These are phyloP conservation scores for Dicorynia guianensis DNA, from an alignment of 306 rosid genomes.

Conservation along the genomic window DNA sequence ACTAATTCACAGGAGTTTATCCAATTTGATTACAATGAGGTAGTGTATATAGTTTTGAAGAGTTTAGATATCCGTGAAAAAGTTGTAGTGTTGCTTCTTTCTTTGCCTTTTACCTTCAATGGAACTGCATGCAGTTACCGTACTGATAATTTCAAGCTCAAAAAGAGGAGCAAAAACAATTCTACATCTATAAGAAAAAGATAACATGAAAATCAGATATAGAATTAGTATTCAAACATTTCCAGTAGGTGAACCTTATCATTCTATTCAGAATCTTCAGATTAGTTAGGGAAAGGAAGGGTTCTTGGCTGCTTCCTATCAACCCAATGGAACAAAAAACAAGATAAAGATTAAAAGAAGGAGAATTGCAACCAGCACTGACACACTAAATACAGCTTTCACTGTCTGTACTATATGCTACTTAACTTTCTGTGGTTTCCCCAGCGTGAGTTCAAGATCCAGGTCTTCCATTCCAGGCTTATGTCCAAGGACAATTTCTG, in stretches of 20 bases:
- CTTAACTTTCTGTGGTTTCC: conserved; percentile 58
- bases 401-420: conserved; percentile 21
- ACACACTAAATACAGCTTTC: conserved; percentile 28
- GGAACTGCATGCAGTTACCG: conserved; percentile 16
- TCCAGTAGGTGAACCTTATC: conserved; percentile 36
- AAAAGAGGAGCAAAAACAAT: conserved; percentile 8
- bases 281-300: conserved; percentile 30
- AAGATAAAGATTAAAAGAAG: conserved; percentile 4
- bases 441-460: conserved; percentile 97
- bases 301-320: conserved; percentile 12
- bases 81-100: conserved; percentile 9
- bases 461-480: conserved; percentile 58
- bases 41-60: no score
- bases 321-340: neutral
- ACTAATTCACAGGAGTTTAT: conserved; percentile 1
- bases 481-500: conserved; percentile 44
- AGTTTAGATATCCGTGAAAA: conserved; percentile 1
- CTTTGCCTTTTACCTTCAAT: conserved; percentile 23
- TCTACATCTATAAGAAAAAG: conserved; percentile 3
- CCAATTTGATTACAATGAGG: conserved; percentile 32
- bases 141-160: conserved; percentile 19
- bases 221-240: conserved; percentile 34
- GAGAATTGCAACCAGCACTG: conserved; percentile 30
- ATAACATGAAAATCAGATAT: conserved; percentile 26
- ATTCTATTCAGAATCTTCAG: conserved; percentile 38